Evolutionary conservation across 805 yeast species (phyloP), one percentile per base, ranked within the genome.

Genomic region (Kluyveromyces starmeri): DNA sequence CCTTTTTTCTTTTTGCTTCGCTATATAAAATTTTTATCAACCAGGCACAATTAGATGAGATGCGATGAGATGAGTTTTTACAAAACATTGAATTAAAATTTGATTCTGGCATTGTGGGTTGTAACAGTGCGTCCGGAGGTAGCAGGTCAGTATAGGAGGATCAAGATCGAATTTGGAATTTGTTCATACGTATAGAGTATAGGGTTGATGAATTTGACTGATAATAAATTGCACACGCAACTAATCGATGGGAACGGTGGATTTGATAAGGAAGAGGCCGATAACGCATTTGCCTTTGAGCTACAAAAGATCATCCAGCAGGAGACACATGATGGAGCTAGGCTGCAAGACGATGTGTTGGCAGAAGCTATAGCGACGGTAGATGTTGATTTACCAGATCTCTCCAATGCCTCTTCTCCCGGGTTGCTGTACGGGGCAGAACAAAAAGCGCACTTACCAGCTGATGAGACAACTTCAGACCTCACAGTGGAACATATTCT

Each of bases 331-430:
- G 13, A 20, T 4, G 28, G 18, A n/a, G 31, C 23, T 3, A 30
- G 25, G 4, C 7, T 10, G 11, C 28, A 19, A 5, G 24, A 28
- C 13, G 37, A 36, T 29, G 37, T 32, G 11, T 18, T 36, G 18
- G 37, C 32, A 21, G 25, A 33, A 25, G 39, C 42, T 5, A 33
- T 39, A 12, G 39, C 34, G 4, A 39, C 37, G 7, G 27, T 36
- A 7, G 39, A 39, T 21, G 37, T 39, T 36, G 42, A 39, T 26
- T 27, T 39, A 15, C 42, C 42, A 3, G 39, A 39, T 8, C 26
- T 39, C 26, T 21, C 33, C 5, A 21, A 14, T 20, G 16, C 22
- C 14, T 30, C 33, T 4, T 20, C 33, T 20, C 25, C 33, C n/a
- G 26, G 33, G 11, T 13, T 30, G 16, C 16, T 30, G n/a, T 20